Base-by-base conservation (phyloP, 495 filamentous ascomycete species). In the Trichoderma asperelloides region DNA sequence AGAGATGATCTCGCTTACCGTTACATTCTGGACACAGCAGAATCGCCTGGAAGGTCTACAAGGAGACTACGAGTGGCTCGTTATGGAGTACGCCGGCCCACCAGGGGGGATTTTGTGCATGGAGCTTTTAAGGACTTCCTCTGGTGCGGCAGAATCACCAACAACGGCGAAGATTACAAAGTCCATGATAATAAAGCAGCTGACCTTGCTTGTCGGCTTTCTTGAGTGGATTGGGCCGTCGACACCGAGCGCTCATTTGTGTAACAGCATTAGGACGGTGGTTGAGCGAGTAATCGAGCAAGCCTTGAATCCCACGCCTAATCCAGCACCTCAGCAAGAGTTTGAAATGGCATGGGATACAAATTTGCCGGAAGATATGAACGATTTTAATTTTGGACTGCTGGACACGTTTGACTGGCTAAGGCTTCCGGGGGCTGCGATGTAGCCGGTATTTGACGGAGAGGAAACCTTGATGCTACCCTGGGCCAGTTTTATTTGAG, bases 161-260 rank as follows among this genome's bases (percentile, higher is more conserved):
- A 78, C 37, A 12, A 76, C 55, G 60, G 69, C 33, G 66, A 77
- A 30, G 65, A 77, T 65, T 74, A 85, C 86, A 0, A 81, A 86
- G 13, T 85, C 87, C 2, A 83, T 86, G 68, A 78, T 85, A 8
- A 86, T 88, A 43, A 86, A 87, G 60, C 86, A 88, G 65, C 77
- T 89, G 5, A 88, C 85, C 66, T 79, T 88, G 12, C 86, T 90
- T 57, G 78, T 88, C 23, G 86, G 84, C 0, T 81, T 81, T 43
- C 74, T 89, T 4, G 82, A 82, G 4, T 84, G 84, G 78, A 78
- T 89, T 0, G 74, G 78, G 2, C 85, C 85, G 2, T 80, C 75
- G 0, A 81, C 83, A 30, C 81, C 84, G 9, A 84, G 86, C 64
- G 85, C 81, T 37, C 76, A 77, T 8, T 77, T 82, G 5, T 88